Conservation (phyloP, 495 filamentous ascomycete species). For the Apiosordaria backusii region DNA sequence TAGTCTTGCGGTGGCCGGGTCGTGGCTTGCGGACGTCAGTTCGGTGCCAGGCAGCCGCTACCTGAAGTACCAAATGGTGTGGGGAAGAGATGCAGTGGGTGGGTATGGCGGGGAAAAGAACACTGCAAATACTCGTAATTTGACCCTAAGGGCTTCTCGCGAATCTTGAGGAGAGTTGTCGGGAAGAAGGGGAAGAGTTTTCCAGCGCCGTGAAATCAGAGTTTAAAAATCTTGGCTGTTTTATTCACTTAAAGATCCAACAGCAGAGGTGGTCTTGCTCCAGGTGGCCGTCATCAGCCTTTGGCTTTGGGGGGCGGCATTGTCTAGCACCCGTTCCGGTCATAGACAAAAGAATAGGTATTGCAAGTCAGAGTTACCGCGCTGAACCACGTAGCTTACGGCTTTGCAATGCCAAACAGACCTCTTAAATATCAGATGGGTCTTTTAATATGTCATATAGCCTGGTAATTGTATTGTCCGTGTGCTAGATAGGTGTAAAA, state of each 20-base stretch:
- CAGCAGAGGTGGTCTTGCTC: background rate
- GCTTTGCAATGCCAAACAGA: too few species aligned
- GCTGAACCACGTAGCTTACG: too few species aligned
- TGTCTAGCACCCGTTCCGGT: background rate
- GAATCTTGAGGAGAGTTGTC: background rate
- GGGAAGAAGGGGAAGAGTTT: too few species aligned
- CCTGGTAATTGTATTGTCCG: too few species aligned
- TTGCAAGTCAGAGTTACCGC: too few species aligned
- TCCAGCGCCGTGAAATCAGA: too few species aligned
- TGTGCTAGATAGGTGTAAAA: too few species aligned
- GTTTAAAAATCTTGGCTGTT: too few species aligned
- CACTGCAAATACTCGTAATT: too few species aligned
- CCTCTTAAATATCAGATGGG: too few species aligned
- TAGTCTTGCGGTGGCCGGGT: slow-evolving; percentile 7
- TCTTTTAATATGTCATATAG: too few species aligned
- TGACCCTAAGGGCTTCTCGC: background rate
- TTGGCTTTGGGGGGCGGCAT: background rate
- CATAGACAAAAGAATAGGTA: background rate
- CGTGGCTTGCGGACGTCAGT: slow-evolving; percentile 5
- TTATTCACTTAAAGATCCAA: too few species aligned
- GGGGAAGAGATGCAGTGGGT: background rate
- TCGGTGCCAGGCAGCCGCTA: background rate
- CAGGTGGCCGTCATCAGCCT: background rate
- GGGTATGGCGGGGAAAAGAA: background rate
- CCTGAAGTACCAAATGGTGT: background rate